phyloP scores from a whole-genome alignment of 2,329 filamentous ascomycete species.

The Hypoxylon sp. region DNA sequence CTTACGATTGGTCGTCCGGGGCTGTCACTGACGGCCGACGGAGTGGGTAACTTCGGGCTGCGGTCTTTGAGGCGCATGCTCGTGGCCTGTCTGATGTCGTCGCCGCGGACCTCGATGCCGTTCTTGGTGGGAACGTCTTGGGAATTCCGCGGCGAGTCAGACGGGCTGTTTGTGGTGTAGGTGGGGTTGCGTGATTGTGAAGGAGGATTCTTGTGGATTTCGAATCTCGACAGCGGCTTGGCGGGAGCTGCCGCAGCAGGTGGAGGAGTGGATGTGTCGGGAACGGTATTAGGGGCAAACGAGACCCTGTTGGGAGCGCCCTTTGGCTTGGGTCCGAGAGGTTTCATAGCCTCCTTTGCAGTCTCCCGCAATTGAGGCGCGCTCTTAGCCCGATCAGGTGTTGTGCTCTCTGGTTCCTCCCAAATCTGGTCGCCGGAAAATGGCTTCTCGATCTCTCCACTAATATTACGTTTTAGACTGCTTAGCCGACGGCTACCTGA shows the following conservation, averaged over 20 bases:
- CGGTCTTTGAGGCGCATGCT: conserved; percentile 88
- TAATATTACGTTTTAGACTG: conserved; percentile 73
- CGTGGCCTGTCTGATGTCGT: conserved; percentile 90
- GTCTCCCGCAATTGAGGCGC: conserved; percentile 35
- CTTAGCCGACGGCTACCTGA: conserved; percentile 63
- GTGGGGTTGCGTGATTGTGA: conserved; percentile 81
- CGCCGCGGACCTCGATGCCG: conserved; percentile 81
- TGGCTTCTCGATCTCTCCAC: conserved; percentile 69
- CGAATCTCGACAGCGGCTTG: conserved; percentile 61
- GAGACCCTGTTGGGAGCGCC: conserved; percentile 72
- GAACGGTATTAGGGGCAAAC: conserved; percentile 56
- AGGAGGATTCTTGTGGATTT: conserved; percentile 86
- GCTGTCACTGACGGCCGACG: conserved; percentile 88
- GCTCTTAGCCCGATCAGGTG: conserved; percentile 42
- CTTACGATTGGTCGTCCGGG: conserved; percentile 95
- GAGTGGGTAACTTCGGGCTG: conserved; percentile 85
- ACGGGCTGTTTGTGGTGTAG: conserved; percentile 73
- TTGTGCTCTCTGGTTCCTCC: conserved; percentile 76
- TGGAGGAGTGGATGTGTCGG: conserved; percentile 47
- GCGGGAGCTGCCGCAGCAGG: conserved; percentile 47
- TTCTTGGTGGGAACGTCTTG: conserved; percentile 70
- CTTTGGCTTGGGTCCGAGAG: conserved; percentile 66
- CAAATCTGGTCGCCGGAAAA: conserved; percentile 85
- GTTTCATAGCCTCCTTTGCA: conserved; percentile 51
- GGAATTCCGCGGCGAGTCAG: conserved; percentile 45